These are phyloP conservation scores for Pseudogymnoascus pannorum DNA, from an alignment of 2,329 filamentous ascomycete species.

Conservation along the genomic window DNA sequence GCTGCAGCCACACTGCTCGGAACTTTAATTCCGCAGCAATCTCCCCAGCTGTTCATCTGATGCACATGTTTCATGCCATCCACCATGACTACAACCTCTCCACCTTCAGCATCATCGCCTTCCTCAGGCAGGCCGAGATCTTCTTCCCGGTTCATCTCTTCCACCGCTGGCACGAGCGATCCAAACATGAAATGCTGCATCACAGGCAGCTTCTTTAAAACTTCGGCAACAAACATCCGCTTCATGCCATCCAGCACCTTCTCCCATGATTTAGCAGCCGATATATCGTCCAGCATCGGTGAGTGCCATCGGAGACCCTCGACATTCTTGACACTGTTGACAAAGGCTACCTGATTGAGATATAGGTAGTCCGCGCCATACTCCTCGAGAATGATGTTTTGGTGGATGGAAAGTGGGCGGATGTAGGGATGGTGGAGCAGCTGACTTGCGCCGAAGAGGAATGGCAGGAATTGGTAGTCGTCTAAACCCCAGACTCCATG, in stretches of 20 bases:
- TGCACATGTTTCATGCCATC: conserved; percentile 65
- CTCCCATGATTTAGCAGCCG: conserved; percentile 75
- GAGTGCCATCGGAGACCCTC: conserved; percentile 93
- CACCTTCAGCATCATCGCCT: conserved; percentile 44
- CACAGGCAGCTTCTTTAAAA: conserved; percentile 85
- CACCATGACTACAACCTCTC: conserved; percentile 56
- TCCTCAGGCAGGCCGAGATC: conserved; percentile 41
- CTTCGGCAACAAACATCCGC: conserved; percentile 92
- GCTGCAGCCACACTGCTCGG: conserved; percentile 89
- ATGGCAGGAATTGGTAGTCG: conserved; percentile 95
- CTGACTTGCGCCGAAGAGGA: conserved; percentile 89
- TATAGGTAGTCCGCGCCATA: conserved; percentile 80
- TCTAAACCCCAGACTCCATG: conserved; percentile 98
- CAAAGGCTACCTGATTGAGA: conserved; percentile 84
- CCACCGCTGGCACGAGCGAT: conserved; percentile 67
- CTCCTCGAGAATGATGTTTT: conserved; percentile 79
- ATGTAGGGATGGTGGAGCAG: conserved; percentile 76
- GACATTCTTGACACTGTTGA: conserved; percentile 94
- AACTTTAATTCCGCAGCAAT: conserved; percentile 97
- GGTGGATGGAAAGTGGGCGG: conserved; percentile 77
- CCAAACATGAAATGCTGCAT: conserved; percentile 99
- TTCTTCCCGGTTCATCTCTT: conserved; percentile 68
- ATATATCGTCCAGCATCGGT: conserved; percentile 98
- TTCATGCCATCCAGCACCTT: conserved; percentile 96
- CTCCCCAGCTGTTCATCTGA: conserved; percentile 72